Evolutionary conservation across 2,329 filamentous ascomycete genomes (phyloP), one percentile per base, ranked within the genome.

Genomic region (Xylariaceae sp.): DNA sequence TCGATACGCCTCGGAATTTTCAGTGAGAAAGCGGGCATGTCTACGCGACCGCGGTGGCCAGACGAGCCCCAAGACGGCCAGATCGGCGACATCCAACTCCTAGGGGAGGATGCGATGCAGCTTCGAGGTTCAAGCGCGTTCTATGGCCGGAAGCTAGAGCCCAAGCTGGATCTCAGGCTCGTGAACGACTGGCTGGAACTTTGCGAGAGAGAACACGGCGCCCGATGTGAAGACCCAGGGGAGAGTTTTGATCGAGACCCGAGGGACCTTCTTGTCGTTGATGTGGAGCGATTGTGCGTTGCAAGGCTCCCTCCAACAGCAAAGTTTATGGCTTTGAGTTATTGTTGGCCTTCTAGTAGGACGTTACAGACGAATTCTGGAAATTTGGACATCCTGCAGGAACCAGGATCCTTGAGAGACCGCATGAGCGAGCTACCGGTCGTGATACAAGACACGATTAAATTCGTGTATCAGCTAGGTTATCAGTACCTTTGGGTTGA

Each of bases 71-170:
- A 28, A 28, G 22, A 30, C 12, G 34, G 36, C 13, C 31, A 35
- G 36, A 39, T 39, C 11, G 37, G 41, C 19, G 41, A 43, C 16
- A 43, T 43, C 18, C 41, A 43, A 17, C 37, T 43, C n/a, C 18
- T 43, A 19, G 36, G 30, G 15, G 41, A 43, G 26, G 41, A 43
- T 33, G 34, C 36, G 9, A n/a, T 37, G 4, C 17, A 28, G n/a
- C 7, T 43, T 18, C 37, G 37, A 19, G 34, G 34, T 12, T 34
- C 36, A 2, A 38, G n/a, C 4, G 37, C 32, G 11, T 43, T 39
- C 32, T 43, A 17, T 34, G 41, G 41, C 12, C 36, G 41, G 6
- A 36, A 22, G 15, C 7, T 43, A 13, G 22, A 24, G 9, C 31
- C 41, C 3, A 30, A 22, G 19, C 3, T 43, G 7, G 24, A 39